Evolutionary conservation across 2,329 filamentous ascomycete species (phyloP), one percentile per base, ranked within the genome.

Genomic region (Dothiorella sarmentorum): DNA sequence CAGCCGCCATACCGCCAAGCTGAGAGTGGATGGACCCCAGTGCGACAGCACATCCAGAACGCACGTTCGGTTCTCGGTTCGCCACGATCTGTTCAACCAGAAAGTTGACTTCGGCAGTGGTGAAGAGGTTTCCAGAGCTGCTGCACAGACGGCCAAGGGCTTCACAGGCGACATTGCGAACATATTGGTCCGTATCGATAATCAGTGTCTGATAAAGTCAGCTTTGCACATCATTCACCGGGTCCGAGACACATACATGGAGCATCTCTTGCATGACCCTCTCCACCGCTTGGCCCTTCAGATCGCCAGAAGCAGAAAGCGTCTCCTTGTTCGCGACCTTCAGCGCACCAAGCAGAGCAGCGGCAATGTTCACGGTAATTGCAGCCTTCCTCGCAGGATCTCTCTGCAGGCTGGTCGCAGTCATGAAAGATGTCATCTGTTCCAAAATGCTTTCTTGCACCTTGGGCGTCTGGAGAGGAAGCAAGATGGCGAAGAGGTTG

Each of bases 381-480:
- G 95, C 94, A 29, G 91, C 89, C 71, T 90, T 96, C 53, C 93
- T 84, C 5, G 92, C 92, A 1, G 88, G 88, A 66, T 97, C 94
- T 63, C 94, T 84, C 64, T 93, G 89, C 20, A 97, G 78, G 51
- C 84, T 85, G 0, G 85, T 85, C 1, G 91, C 89, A 0, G 90
- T 88, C n/a, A 94, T 79, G 68, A 95, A 96, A 0, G 90, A 94
- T 15, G 90, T 88, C 47, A 97, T 87, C 69, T 99, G 94, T 72
- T 99, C 94, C 9, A 99, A 78, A 47, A 96, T 90, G 68, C 93
- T 97, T 72, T 99, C 94, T 68, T 99, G 94, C 2, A 99, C 90
- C 68, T 93, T 96, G 3, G 90, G 82, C 0, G 90, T 88, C 44
- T 96, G 95, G 9, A 97, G 78, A 2, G 94, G 92, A 59, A 99